Evolutionary conservation across 176 grass and related monocot species (phyloP).

Genomic region (Zizania latifolia): DNA sequence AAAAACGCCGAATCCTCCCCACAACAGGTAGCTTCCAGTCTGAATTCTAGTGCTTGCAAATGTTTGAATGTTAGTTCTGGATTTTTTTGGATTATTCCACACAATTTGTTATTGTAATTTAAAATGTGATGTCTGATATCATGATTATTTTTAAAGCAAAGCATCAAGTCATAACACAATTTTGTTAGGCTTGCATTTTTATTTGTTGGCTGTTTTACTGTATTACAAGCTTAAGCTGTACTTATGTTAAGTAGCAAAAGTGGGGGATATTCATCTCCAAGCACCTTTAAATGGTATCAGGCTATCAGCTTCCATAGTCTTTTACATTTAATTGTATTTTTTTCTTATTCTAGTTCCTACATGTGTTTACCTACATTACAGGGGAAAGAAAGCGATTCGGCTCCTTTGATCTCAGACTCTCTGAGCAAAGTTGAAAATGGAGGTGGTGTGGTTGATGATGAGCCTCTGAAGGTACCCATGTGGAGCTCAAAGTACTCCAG

Average conservation of each 20-base stretch:
- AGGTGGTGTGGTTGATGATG: conserved; percentile 32
- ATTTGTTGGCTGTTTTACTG: too few species aligned
- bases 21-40: conserved; percentile 48
- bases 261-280: not conserved
- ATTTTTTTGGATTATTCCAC: not conserved
- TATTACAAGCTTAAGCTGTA: too few species aligned
- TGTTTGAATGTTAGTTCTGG: not conserved
- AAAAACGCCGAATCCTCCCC: conserved; percentile 46
- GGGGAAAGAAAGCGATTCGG: conserved; percentile 56
- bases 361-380: conserved; percentile 7
- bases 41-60: not conserved
- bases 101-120: not conserved
- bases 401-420: conserved; percentile 51
- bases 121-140: not conserved
- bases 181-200: too few species aligned
- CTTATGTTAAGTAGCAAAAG: not conserved
- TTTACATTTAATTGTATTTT: too few species aligned
- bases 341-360: not conserved
- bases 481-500: conserved; percentile 72
- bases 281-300: not conserved
- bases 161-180: not conserved
- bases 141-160: not conserved
- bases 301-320: too few species aligned
- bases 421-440: conserved; percentile 61
- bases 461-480: conserved; percentile 66